phyloP scores from a whole-genome alignment of 148 eudicot species.

The Rhododendron williamsianum region DNA sequence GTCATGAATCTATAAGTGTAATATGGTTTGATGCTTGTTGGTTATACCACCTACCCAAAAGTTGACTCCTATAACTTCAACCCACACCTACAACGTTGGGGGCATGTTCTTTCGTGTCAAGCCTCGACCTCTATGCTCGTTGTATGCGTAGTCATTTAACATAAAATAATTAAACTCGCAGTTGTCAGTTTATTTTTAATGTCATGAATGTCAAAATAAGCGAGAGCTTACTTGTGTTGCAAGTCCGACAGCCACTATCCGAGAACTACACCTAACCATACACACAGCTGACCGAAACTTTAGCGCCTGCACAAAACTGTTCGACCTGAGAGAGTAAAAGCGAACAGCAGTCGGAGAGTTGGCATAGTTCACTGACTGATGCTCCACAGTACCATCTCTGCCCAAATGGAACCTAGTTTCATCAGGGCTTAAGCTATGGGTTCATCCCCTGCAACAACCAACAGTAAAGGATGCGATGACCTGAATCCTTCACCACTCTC shows the following conservation, averaged over 20 bases:
- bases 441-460: conserved; percentile 40
- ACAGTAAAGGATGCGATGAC: conserved; percentile 31
- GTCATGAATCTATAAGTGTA: background rate
- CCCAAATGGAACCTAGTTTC: conserved; percentile 13
- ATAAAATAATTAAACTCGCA: background rate
- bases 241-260: conserved; percentile 39
- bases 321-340: conserved; percentile 39
- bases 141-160: background rate
- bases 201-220: background rate
- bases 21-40: background rate
- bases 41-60: background rate
- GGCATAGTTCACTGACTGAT: conserved; percentile 16
- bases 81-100: background rate
- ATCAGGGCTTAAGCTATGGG: conserved; percentile 10
- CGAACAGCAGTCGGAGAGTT: conserved; percentile 33
- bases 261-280: conserved; percentile 42
- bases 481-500: conserved; percentile 28
- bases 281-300: conserved; percentile 37
- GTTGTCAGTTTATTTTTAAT: background rate
- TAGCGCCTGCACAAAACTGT: conserved; percentile 31
- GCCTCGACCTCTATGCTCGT: background rate
- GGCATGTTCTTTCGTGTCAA: background rate
- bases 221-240: conserved; percentile 32
- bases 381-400: conserved; percentile 22
- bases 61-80: background rate